Evolutionary conservation across 2,329 filamentous ascomycete genomes (phyloP).

Genomic region (Arthrobotrys sinensis): DNA sequence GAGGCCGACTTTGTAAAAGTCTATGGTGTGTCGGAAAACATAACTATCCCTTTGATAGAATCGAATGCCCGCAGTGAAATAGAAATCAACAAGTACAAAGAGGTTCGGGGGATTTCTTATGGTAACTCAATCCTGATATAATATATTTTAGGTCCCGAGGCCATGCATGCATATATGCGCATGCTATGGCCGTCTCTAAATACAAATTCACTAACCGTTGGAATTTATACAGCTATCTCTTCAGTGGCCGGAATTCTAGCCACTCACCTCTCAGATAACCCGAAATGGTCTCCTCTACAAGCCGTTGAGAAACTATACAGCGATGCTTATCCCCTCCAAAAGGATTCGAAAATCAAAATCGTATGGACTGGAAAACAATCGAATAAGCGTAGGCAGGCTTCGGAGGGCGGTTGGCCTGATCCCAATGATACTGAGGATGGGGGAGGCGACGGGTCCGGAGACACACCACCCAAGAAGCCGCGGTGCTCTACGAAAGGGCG

Average conservation of each 20-base stretch:
- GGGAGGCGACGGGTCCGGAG: neutral
- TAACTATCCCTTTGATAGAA: neutral
- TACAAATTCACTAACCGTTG: neutral
- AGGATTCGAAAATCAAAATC: constrained; percentile 9
- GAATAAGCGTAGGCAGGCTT: neutral
- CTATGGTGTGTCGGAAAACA: neutral
- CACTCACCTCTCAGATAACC: constrained; percentile 8
- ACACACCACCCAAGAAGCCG: neutral
- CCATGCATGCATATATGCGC: neutral
- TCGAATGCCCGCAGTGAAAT: neutral
- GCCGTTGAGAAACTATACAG: constrained; percentile 29
- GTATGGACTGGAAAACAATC: constrained; percentile 16
- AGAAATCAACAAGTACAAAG: neutral
- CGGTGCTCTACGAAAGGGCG: neutral
- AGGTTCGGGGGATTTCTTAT: constrained; percentile 1
- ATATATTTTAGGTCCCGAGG: neutral
- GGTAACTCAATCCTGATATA: neutral
- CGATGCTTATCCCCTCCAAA: constrained; percentile 22
- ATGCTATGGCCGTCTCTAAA: too few species aligned
- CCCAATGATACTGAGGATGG: neutral
- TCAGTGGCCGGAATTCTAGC: constrained; percentile 30
- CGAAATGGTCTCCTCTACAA: neutral
- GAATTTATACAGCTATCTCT: constrained; percentile 6
- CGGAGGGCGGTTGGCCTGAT: neutral
- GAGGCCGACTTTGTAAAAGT: constrained; percentile 19